A percentile compares a stretch with the other conserved stretches of the same genome.
These are phyloP conservation scores for Limtongia smithiae DNA, from an alignment of 805 yeast genomes.

Conservation along the genomic window DNA sequence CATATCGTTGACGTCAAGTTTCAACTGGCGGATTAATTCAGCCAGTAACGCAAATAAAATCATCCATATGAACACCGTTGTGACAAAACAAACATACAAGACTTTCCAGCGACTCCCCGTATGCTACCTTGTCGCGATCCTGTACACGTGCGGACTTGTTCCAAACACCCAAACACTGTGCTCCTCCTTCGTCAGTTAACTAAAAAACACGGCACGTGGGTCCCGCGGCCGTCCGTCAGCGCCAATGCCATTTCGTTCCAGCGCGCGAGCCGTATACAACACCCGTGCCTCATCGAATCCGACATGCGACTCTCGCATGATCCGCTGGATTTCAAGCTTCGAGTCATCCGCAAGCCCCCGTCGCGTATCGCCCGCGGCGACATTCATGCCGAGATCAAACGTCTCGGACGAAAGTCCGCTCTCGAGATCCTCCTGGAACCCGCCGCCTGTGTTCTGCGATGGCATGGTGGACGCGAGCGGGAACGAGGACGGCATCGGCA, in stretches of 20 bases:
- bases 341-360: constrained; percentile 58
- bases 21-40: neutral
- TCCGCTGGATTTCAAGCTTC: constrained; percentile 47
- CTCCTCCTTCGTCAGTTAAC: constrained; percentile 7
- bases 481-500: neutral
- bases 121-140: too few relatives aligned
- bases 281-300: constrained; percentile 70
- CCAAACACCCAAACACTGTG: too few relatives aligned
- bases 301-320: constrained; percentile 53
- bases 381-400: constrained; percentile 50
- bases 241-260: constrained; percentile 53
- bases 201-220: constrained; percentile 52
- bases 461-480: neutral
- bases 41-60: neutral
- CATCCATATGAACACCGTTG: neutral
- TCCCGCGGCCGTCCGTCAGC: constrained; percentile 66
- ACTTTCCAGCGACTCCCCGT: too few relatives aligned
- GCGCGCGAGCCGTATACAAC: constrained; percentile 45
- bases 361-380: constrained; percentile 50
- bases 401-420: constrained; percentile 56
- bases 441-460: constrained; percentile 5
- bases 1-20: neutral
- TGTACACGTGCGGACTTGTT: too few relatives aligned
- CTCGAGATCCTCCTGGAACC: constrained; percentile 49
- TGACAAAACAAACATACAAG: too few relatives aligned